A percentile compares a stretch with the other conserved stretches of the same genome.
These are phyloP conservation scores for Emericellopsis atlantica DNA, from an alignment of 2,329 filamentous ascomycete genomes.

Conservation along the genomic window DNA sequence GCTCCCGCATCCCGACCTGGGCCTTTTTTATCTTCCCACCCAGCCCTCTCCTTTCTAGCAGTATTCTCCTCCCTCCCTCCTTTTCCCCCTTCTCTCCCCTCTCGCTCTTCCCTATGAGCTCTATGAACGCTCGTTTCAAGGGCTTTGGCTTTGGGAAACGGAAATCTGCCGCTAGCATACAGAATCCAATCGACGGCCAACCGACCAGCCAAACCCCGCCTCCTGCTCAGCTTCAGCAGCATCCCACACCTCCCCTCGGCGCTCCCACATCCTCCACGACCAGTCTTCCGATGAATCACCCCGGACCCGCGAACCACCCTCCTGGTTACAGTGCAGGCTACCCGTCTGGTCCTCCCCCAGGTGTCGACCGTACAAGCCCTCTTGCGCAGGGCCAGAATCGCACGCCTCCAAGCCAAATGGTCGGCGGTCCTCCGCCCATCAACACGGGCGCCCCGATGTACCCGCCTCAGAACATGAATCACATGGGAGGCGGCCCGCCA, in stretches of 20 bases:
- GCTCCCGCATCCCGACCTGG: conserved; percentile 5
- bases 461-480: conserved; percentile 36
- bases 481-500: conserved; percentile 26
- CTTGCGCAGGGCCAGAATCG: conserved; percentile 31
- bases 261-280: conserved; percentile 28
- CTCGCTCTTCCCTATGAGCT: conserved; percentile 47
- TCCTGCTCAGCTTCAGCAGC: conserved; percentile 9
- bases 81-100: conserved; percentile 10
- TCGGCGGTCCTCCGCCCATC: conserved; percentile 53
- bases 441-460: conserved; percentile 52
- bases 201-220: conserved; percentile 15
- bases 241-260: conserved; percentile 20
- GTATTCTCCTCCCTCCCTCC: conserved; percentile 2
- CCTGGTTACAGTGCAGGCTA: conserved; percentile 52
- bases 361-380: conserved; percentile 37
- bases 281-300: conserved; percentile 49
- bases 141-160: conserved; percentile 73
- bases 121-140: conserved; percentile 69
- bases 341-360: conserved; percentile 21
- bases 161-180: conserved; percentile 53
- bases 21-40: conserved; percentile 2
- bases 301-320: conserved; percentile 44
- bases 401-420: conserved; percentile 47
- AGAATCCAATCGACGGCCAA: conserved; percentile 22
- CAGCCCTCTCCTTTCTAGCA: neutral